These are phyloP conservation scores for Torulaspora indica DNA, from an alignment of 805 yeast species.

Conservation along the genomic window DNA sequence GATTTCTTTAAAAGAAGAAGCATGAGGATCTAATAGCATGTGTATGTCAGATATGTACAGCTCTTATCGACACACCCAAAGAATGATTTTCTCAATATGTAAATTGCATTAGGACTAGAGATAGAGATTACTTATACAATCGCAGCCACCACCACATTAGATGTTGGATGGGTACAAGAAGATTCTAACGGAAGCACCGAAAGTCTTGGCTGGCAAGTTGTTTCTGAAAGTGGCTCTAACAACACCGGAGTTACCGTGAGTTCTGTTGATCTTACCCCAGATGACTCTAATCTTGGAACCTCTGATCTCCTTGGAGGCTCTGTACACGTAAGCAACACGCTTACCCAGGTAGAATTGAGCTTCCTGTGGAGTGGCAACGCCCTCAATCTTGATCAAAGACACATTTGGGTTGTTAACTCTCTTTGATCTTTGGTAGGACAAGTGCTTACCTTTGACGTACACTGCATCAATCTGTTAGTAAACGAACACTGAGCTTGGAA, in stretches of 20 bases:
- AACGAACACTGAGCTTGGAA: too few relatives aligned
- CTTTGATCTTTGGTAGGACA: conserved; percentile 99
- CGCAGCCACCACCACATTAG: conserved; percentile 46
- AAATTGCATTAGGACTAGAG: conserved; percentile 14
- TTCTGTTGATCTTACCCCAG: conserved; percentile 99
- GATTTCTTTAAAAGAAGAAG: conserved; percentile 73
- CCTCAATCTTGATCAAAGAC: conserved; percentile 95
- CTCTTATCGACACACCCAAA: conserved; percentile 5
- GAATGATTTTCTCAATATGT: conserved; percentile 10
- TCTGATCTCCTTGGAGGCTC: conserved; percentile 95
- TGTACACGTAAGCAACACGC: conserved; percentile 99
- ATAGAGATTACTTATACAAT: conserved; percentile 21
- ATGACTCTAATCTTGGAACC: conserved; percentile 99
- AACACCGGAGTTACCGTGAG: conserved; percentile 98
- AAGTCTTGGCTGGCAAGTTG: conserved; percentile 99
- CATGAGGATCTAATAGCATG: conserved; percentile 27
- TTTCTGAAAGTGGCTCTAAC: conserved; percentile 98
- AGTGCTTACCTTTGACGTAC: conserved; percentile 99
- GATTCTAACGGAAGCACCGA: conserved; percentile 99
- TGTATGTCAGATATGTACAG: conserved; percentile 4
- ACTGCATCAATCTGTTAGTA: conserved; percentile 44
- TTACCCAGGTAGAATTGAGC: conserved; percentile 99
- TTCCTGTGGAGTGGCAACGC: conserved; percentile 85
- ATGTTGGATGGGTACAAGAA: conserved; percentile 99
- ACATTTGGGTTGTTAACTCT: conserved; percentile 96